These are phyloP conservation scores for Ambrosia trifida DNA, from an alignment of 129 eudicot genomes.

Conservation along the genomic window DNA sequence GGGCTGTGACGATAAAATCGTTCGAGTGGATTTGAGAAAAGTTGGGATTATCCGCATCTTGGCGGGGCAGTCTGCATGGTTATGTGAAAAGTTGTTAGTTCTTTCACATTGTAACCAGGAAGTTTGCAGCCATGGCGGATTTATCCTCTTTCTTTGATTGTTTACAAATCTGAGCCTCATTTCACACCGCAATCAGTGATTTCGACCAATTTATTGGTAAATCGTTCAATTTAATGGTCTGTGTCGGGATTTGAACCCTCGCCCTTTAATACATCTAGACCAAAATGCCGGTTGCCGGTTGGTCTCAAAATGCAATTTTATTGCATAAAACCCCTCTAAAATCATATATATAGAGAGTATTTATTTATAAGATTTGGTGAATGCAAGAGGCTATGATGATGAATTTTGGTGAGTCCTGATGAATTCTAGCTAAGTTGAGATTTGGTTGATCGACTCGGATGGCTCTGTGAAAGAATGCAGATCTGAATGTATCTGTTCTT, in stretches of 20 bases:
- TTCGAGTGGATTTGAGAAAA: neutral
- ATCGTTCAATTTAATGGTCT: neutral
- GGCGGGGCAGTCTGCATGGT: constrained; percentile 2
- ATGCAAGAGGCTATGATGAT: neutral
- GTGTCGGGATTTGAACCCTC: neutral
- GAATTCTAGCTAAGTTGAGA: neutral
- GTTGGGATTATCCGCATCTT: neutral
- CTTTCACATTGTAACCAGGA: neutral
- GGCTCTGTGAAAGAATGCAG: neutral
- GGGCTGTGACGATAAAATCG: neutral
- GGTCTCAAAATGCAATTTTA: neutral
- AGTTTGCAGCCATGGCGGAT: neutral
- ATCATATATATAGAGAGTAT: neutral
- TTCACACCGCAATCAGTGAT: neutral
- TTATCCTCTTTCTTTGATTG: neutral
- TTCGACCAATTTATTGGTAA: neutral
- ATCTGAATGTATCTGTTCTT: neutral
- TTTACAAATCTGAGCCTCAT: neutral
- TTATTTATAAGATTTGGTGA: neutral
- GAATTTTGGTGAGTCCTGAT: neutral
- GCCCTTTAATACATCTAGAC: neutral
- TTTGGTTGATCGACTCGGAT: neutral
- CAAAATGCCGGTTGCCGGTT: neutral
- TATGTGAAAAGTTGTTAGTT: neutral
- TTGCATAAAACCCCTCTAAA: no score